Evolutionary conservation across 257 asterid species (phyloP).

Genomic region (Buddleja alternifolia): DNA sequence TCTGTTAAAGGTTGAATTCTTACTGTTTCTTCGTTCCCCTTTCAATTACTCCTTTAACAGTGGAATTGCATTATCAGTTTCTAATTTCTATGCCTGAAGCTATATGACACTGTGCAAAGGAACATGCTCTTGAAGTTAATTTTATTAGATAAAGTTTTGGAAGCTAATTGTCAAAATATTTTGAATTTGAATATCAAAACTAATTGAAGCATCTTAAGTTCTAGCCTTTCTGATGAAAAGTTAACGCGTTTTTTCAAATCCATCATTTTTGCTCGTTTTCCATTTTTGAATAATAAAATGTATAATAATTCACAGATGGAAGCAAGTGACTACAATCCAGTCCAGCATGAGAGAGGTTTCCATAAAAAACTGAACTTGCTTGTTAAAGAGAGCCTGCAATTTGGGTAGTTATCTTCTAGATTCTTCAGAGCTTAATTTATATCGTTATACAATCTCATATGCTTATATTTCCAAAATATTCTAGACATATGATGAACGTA

Average conservation of each 20-base stretch:
- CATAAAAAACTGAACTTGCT: constrained; percentile 82
- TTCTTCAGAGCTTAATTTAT: neutral
- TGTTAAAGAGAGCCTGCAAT: constrained; percentile 85
- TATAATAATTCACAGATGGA: constrained; percentile 62
- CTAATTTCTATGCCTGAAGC: constrained; percentile 10
- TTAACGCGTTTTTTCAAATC: neutral
- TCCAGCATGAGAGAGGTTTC: constrained; percentile 86
- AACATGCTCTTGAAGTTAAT: neutral
- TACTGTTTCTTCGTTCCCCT: constrained; percentile 4
- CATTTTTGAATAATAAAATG: constrained; percentile 26
- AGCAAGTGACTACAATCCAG: constrained; percentile 71
- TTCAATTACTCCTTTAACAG: constrained; percentile 15
- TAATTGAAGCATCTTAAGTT: neutral
- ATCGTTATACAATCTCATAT: neutral
- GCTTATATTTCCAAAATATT: neutral
- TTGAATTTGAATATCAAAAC: neutral
- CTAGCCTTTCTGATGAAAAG: neutral
- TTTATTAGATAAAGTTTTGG: constrained; percentile 7
- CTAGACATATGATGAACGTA: neutral
- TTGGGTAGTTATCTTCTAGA: constrained; percentile 62
- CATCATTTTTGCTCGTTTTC: constrained; percentile 1
- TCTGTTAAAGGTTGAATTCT: constrained; percentile 68
- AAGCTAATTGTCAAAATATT: neutral
- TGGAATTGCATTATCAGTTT: constrained; percentile 22
- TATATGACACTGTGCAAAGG: constrained; percentile 11